These are phyloP conservation scores for Terfezia claveryi DNA, from an alignment of 495 filamentous ascomycete genomes.

Conservation along the genomic window DNA sequence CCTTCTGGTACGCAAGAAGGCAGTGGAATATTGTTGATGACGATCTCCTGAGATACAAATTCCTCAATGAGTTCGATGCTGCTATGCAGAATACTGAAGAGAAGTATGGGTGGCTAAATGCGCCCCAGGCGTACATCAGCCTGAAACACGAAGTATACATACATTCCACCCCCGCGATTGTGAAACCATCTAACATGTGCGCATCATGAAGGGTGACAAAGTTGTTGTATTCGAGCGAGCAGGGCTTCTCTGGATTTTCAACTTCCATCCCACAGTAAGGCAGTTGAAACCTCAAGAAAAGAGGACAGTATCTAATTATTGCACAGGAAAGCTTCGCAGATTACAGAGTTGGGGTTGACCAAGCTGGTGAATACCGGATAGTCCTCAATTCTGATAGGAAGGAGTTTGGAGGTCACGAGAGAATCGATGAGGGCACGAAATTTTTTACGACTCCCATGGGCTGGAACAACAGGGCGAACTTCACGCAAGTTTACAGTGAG, in stretches of 20 bases:
- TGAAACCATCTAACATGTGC: slow-evolving; percentile 75
- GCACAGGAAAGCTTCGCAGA: slow-evolving; percentile 54
- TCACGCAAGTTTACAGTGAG: slow-evolving; percentile 59
- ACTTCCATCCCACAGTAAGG: slow-evolving; percentile 56
- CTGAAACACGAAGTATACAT: slow-evolving; percentile 91
- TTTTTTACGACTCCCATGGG: slow-evolving; percentile 77
- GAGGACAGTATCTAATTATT: background rate
- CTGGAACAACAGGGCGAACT: slow-evolving; percentile 82
- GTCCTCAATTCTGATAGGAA: slow-evolving; percentile 62
- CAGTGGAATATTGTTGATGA: slow-evolving; percentile 90
- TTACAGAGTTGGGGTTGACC: slow-evolving; percentile 75
- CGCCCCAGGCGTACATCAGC: slow-evolving; percentile 70
- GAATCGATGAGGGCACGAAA: slow-evolving; percentile 51
- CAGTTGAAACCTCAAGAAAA: background rate
- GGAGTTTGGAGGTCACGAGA: slow-evolving; percentile 56
- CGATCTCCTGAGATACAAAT: slow-evolving; percentile 61
- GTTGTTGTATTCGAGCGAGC: slow-evolving; percentile 89
- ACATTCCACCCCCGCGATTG: slow-evolving; percentile 76
- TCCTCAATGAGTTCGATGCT: slow-evolving; percentile 84
- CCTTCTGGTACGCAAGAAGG: slow-evolving; percentile 88
- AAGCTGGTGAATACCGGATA: slow-evolving; percentile 64
- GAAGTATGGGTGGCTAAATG: slow-evolving; percentile 83
- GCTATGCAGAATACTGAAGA: slow-evolving; percentile 70
- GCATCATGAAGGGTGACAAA: slow-evolving; percentile 52
- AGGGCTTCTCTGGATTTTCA: slow-evolving; percentile 82